phyloP scores from a whole-genome alignment of 2,329 filamentous ascomycete species.

The Aspergillus bombycis region DNA sequence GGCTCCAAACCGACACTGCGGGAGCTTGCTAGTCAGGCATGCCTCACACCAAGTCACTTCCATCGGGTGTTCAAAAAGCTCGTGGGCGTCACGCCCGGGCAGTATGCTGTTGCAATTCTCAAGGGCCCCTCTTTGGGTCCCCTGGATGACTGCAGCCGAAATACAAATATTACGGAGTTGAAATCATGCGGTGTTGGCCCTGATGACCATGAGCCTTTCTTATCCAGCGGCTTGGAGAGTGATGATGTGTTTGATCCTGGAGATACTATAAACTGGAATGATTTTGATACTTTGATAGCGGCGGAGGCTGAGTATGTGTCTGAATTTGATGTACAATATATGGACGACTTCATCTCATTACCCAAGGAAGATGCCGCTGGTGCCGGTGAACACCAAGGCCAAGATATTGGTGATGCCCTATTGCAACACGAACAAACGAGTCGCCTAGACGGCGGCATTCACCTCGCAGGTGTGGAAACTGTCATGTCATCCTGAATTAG shows the following conservation, averaged over 20 bases:
- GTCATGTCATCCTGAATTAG: neutral
- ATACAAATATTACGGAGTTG: neutral
- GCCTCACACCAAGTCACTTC: constrained; percentile 56
- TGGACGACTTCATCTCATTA: neutral
- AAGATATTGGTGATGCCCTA: neutral
- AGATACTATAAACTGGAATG: constrained; percentile 34
- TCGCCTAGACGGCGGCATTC: neutral
- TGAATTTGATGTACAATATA: neutral
- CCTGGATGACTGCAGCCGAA: neutral
- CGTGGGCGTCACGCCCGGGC: constrained; percentile 54
- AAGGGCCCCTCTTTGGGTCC: neutral
- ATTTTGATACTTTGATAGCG: constrained; percentile 40
- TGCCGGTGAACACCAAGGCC: neutral
- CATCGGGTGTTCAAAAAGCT: constrained; percentile 59
- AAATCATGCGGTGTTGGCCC: neutral
- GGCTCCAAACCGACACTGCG: constrained; percentile 45
- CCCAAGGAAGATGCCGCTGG: neutral
- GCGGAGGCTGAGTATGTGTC: constrained; percentile 23
- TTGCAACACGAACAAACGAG: neutral
- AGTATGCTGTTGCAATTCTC: constrained; percentile 30
- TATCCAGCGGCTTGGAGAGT: neutral
- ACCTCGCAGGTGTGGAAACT: neutral
- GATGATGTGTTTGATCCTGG: neutral
- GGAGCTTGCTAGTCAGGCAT: constrained; percentile 51
- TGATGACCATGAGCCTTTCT: neutral